Percentiles rank a stretch among this genome's conserved stretches.
Conservation (phyloP, 225 moss, liverwort and hornwort genomes). For the Marchantia polymorpha region DNA sequence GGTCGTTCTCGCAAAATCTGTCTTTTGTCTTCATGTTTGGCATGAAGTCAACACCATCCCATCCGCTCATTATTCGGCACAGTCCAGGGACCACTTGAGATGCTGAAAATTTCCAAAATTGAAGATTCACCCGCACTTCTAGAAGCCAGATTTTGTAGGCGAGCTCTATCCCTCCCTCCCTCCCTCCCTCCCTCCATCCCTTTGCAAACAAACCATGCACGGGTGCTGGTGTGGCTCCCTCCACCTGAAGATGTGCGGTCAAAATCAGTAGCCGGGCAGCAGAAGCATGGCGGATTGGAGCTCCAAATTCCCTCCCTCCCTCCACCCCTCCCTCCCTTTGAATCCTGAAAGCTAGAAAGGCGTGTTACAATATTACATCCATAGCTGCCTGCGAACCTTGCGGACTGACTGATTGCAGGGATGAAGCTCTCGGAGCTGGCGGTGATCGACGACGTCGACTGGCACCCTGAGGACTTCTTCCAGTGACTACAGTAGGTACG, state of each 20-base stretch:
- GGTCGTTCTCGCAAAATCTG: background rate
- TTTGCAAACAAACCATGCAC: background rate
- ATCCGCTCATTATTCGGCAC: background rate
- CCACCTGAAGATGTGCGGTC: background rate
- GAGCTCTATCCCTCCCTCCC: background rate
- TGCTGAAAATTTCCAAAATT: background rate
- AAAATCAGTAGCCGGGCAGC: background rate
- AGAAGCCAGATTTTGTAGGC: background rate
- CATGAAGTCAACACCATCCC: background rate
- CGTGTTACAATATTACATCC: too few relatives aligned
- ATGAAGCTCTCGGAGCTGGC: too few relatives aligned
- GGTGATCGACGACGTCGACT: too few relatives aligned
- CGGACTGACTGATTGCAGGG: too few relatives aligned
- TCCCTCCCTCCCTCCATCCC: too few relatives aligned
- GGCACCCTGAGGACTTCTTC: too few relatives aligned
- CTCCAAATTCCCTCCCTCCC: background rate
- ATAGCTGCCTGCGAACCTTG: too few relatives aligned
- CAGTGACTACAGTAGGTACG: too few relatives aligned
- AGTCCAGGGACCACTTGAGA: background rate
- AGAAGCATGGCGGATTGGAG: background rate
- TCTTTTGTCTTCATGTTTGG: background rate
- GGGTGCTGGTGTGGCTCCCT: background rate
- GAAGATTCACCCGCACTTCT: constrained; percentile 1
- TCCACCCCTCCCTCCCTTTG: background rate
- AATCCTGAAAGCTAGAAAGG: too few relatives aligned